These are phyloP conservation scores for Candida hungchunana DNA, from an alignment of 805 yeast species.

Conservation along the genomic window DNA sequence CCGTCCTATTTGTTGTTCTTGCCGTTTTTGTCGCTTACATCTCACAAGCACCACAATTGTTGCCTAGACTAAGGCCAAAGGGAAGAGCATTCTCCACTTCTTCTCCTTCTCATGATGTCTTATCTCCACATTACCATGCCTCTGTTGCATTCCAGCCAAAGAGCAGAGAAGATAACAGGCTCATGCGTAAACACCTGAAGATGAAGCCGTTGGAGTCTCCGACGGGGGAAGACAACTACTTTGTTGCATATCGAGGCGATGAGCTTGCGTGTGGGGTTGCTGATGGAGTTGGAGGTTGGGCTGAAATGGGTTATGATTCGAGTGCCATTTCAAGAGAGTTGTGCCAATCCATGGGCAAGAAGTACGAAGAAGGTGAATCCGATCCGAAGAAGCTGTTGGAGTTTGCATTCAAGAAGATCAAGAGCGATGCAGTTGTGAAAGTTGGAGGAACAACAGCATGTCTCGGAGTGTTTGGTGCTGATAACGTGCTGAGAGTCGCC, in stretches of 20 bases:
- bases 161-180: constrained; percentile 49
- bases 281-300: constrained; percentile 99
- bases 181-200: constrained; percentile 29
- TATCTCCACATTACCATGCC: constrained; percentile 42
- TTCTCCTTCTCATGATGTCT: constrained; percentile 15
- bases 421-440: constrained; percentile 53
- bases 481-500: constrained; percentile 55
- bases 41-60: too few species aligned
- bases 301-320: constrained; percentile 86
- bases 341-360: constrained; percentile 49
- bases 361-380: constrained; percentile 11
- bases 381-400: constrained; percentile 41
- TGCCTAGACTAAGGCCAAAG: too few species aligned
- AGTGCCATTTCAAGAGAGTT: constrained; percentile 81
- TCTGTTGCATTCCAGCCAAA: constrained; percentile 76
- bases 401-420: constrained; percentile 51
- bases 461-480: constrained; percentile 62
- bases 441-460: constrained; percentile 96
- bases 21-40: constrained; percentile 23
- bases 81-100: constrained; percentile 17
- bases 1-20: constrained; percentile 7
- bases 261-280: constrained; percentile 69
- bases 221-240: constrained; percentile 75
- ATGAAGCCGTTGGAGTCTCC: constrained; percentile 44
- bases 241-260: constrained; percentile 35